Evolutionary conservation across 106 monocot species (phyloP).

Genomic region (Phalaenopsis equestris): DNA sequence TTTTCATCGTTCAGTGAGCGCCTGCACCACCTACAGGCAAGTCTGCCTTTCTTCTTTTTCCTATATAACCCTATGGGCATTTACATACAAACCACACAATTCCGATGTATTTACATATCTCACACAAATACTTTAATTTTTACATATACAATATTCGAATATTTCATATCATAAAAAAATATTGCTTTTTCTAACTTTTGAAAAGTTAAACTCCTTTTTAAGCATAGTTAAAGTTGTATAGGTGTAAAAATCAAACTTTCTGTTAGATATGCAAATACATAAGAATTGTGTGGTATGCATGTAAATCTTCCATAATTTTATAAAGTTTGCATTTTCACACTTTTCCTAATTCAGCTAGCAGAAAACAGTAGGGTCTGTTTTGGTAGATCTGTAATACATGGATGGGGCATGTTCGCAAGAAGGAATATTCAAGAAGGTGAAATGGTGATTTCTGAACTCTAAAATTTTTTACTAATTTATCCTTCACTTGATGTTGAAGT

Average conservation of each 20-base stretch:
- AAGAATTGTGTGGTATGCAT: no score
- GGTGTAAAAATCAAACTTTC: no score
- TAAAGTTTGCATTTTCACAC: neutral
- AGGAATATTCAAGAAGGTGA: conserved; percentile 93
- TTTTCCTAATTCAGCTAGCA: conserved; percentile 36
- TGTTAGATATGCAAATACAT: no score
- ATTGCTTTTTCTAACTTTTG: no score
- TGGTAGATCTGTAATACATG: conserved; percentile 97
- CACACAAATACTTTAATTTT: no score
- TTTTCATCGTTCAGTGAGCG: conserved; percentile 80
- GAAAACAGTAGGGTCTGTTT: conserved; percentile 79
- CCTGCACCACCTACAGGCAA: conserved; percentile 63
- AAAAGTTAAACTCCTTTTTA: no score
- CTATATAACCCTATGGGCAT: neutral
- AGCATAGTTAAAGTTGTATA: no score
- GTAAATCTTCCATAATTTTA: no score
- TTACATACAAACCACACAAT: no score
- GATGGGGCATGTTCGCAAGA: conserved; percentile 96
- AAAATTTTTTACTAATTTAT: neutral
- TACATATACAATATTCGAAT: no score
- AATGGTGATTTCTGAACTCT: conserved; percentile 51
- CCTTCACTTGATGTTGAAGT: neutral
- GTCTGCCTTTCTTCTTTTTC: neutral
- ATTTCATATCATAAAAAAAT: no score
- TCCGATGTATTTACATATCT: no score